Percentiles rank a stretch among this genome's conserved stretches.
Conservation (phyloP, 2,329 filamentous ascomycete genomes). For the Sclerotinia nivalis region DNA sequence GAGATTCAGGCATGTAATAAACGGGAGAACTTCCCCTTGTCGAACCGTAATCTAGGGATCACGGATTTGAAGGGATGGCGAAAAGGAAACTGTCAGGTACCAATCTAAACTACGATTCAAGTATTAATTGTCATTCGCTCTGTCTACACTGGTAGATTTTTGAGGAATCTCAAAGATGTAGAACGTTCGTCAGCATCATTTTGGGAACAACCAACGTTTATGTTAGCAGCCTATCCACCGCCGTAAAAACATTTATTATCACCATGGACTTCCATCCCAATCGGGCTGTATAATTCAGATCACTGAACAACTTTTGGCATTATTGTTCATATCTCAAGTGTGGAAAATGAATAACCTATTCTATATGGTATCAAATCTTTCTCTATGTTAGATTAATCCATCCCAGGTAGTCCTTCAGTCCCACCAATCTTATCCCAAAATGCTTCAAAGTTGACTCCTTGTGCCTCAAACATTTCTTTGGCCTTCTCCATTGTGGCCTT, state of each 20-base stretch:
- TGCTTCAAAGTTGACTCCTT: conserved; percentile 79
- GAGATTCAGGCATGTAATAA: background rate
- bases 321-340: background rate
- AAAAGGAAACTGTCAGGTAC: background rate
- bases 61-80: background rate
- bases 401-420: conserved; percentile 55
- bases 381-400: conserved; percentile 40
- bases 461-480: conserved; percentile 69
- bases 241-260: background rate
- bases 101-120: background rate
- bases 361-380: conserved; percentile 18
- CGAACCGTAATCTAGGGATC: background rate
- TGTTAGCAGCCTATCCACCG: background rate
- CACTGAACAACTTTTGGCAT: background rate
- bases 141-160: conserved; percentile 3
- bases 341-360: background rate
- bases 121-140: background rate
- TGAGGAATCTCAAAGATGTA: background rate
- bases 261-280: background rate
- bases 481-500: conserved; percentile 71
- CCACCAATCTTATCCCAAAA: conserved; percentile 73
- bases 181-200: background rate
- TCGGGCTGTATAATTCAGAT: background rate
- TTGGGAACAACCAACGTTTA: background rate
- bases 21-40: background rate